Evolutionary conservation across 2,329 filamentous ascomycete genomes (phyloP).

Genomic region (Aspergillus versicolor): DNA sequence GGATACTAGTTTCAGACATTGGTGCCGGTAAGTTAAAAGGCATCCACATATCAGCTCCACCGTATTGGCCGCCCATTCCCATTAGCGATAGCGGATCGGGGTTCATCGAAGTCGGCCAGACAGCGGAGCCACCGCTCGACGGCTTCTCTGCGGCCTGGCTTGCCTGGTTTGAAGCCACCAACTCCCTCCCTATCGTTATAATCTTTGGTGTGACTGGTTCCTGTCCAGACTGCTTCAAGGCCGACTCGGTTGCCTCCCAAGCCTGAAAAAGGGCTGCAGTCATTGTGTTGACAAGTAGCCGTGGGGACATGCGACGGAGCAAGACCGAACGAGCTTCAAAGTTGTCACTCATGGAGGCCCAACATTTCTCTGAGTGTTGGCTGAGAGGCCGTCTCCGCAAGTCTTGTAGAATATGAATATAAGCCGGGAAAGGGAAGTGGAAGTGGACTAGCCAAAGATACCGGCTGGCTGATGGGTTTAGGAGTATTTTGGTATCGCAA

Average conservation of each 20-base stretch:
- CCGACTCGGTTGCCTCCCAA: constrained; percentile 37
- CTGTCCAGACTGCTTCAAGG: constrained; percentile 13
- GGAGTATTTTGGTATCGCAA: constrained; percentile 48
- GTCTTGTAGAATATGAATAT: constrained; percentile 48
- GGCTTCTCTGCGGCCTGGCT: not conserved
- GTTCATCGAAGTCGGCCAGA: not conserved
- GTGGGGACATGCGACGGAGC: constrained; percentile 6
- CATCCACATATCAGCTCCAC: not conserved
- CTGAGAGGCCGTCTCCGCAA: constrained; percentile 38
- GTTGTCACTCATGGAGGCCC: constrained; percentile 49
- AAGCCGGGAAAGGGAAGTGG: constrained; percentile 52
- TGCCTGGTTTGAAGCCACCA: not conserved
- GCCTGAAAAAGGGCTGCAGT: constrained; percentile 40
- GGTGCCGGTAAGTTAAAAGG: not conserved
- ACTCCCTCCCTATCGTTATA: constrained; percentile 28
- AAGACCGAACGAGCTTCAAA: constrained; percentile 36
- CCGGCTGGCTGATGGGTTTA: constrained; percentile 37
- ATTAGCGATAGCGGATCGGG: not conserved
- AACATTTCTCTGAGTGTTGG: constrained; percentile 36
- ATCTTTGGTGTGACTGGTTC: constrained; percentile 26
- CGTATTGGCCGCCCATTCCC: not conserved
- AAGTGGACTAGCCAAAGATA: constrained; percentile 45
- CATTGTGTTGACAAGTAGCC: constrained; percentile 33
- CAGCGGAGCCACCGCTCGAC: not conserved
- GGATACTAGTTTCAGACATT: not conserved